Percentiles rank a stretch among this genome's conserved stretches.
These are phyloP conservation scores for Yamadazyma epiphylla DNA, from an alignment of 1,139 yeast genomes.

Conservation along the genomic window DNA sequence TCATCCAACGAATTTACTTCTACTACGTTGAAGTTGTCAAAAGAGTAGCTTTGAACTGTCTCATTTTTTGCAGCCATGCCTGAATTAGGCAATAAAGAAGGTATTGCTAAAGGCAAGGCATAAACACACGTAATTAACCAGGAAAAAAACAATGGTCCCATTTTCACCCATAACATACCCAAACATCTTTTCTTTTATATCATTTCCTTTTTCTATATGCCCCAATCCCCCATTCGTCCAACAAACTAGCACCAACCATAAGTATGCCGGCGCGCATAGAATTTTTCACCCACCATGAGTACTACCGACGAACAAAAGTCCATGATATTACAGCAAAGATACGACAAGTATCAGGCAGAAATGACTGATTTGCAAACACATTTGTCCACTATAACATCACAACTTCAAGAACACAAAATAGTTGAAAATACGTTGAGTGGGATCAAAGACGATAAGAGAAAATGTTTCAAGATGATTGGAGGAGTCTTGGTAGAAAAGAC, in stretches of 20 bases:
- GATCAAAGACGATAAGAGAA: constrained; percentile 43
- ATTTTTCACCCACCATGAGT: constrained; percentile 3
- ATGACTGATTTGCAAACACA: constrained; percentile 57
- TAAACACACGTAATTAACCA: too few species aligned
- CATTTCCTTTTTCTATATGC: too few species aligned
- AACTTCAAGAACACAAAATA: constrained; percentile 38
- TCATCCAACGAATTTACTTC: neutral
- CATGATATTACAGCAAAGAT: constrained; percentile 52
- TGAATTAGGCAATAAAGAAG: too few species aligned
- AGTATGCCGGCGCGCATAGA: neutral
- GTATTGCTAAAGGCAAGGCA: too few species aligned
- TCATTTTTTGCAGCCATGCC: neutral
- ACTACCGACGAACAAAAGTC: constrained; percentile 38
- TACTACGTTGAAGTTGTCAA: neutral
- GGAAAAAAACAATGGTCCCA: too few species aligned
- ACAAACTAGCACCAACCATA: too few species aligned
- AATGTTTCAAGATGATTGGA: constrained; percentile 91
- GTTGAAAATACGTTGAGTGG: constrained; percentile 32
- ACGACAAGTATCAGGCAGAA: constrained; percentile 60
- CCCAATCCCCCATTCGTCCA: too few species aligned
- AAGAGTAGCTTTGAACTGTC: neutral
- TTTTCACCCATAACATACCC: too few species aligned
- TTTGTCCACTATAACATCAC: constrained; percentile 44
- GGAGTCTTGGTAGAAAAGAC: constrained; percentile 85
- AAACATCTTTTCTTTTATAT: too few species aligned